Conservation (phyloP, 2,329 filamentous ascomycete genomes). For the Fusarium tjaetaba region DNA sequence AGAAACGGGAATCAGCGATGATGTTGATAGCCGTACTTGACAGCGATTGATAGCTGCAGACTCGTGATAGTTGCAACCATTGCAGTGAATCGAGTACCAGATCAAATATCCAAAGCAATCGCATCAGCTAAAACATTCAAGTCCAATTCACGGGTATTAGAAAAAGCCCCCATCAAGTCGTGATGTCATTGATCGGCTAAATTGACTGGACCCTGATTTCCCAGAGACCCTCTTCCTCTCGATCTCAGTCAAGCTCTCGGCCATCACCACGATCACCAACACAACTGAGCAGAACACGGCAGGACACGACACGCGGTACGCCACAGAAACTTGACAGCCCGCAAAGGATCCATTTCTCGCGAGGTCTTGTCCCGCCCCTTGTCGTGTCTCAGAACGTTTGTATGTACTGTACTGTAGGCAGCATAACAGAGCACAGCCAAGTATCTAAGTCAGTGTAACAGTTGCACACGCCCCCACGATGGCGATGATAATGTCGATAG, state of each 20-base stretch:
- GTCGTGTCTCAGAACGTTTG: conserved; percentile 11
- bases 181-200: conserved; percentile 28
- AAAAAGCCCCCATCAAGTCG: background rate
- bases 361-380: background rate
- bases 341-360: background rate
- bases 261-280: conserved; percentile 8
- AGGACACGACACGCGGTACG: background rate
- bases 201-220: conserved; percentile 29
- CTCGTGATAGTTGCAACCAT: background rate
- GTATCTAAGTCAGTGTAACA: conserved; percentile 10
- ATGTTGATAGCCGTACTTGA: background rate
- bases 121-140: background rate
- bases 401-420: background rate
- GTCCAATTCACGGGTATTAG: background rate
- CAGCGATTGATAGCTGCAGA: background rate
- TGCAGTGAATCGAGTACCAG: background rate
- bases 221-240: background rate
- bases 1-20: background rate
- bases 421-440: background rate
- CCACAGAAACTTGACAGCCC: background rate
- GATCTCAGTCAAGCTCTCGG: conserved; percentile 10
- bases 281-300: background rate
- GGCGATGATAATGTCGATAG: conserved; percentile 25
- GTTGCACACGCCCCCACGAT: conserved; percentile 14
- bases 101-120: background rate